Conservation (phyloP, 805 yeast species). For the Kuraishia cidri region DNA sequence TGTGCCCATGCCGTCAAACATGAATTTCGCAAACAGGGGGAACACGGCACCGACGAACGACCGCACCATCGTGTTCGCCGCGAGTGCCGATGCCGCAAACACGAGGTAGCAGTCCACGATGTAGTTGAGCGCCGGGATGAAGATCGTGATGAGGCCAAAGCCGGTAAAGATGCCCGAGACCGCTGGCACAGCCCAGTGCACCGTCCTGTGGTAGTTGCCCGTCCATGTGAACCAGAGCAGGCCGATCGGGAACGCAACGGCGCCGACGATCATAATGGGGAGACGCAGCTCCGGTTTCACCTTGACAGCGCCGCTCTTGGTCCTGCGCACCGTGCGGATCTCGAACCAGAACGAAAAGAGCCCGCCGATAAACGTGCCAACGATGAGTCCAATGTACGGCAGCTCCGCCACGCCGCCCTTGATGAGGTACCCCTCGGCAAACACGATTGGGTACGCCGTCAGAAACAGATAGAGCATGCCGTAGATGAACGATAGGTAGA, state of each 20-base stretch:
- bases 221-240: constrained; percentile 86
- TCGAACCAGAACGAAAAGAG: constrained; percentile 44
- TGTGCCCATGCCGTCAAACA: constrained; percentile 61
- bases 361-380: constrained; percentile 62
- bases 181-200: constrained; percentile 82
- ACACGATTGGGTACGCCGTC: constrained; percentile 70
- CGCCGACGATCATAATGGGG: constrained; percentile 70
- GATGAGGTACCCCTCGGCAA: constrained; percentile 53
- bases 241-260: constrained; percentile 66
- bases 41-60: constrained; percentile 60
- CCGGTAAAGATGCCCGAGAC: constrained; percentile 58
- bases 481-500: constrained; percentile 72
- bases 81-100: constrained; percentile 73
- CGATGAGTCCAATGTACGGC: constrained; percentile 70
- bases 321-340: constrained; percentile 34
- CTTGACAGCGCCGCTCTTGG: constrained; percentile 36
- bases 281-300: constrained; percentile 69
- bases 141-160: constrained; percentile 58
- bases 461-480: constrained; percentile 70
- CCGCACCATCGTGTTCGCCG: constrained; percentile 66
- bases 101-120: constrained; percentile 62
- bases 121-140: constrained; percentile 63
- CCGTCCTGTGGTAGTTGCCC: constrained; percentile 59
- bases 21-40: constrained; percentile 63
- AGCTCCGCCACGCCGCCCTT: constrained; percentile 59